Base-by-base conservation (phyloP, 495 filamentous ascomycete species). In the Cercophora samala region DNA sequence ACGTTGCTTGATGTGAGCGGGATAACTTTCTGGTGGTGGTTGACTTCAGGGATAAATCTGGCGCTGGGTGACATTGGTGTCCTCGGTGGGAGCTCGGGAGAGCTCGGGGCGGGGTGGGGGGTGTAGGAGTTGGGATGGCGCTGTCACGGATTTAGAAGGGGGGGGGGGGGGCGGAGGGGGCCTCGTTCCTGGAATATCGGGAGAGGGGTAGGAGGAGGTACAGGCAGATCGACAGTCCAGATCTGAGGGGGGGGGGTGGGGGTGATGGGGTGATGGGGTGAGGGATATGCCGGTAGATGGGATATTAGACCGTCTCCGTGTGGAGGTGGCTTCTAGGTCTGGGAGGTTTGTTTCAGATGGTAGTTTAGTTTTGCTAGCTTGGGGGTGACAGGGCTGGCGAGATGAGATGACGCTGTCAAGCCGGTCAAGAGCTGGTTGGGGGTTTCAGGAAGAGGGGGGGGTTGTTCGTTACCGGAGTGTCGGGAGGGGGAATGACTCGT, bases 1-100 rank as follows among this genome's bases (percentile, higher is more conserved):
- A 42, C 60, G 37, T 19, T 62, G 29, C 15, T 22, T 62, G 59
- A 19, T 26, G 18, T 32, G 54, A 58, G 42, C 19, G 22, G 60
- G 15, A 52, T 32, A 8, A 4, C 29, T 3, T 3, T 32, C 4
- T 32, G 29, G 29, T 32, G 29, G 29, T 32, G 29, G 29, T 32
- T 8, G 3, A 32, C 29, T 32, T 32, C 3, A 8, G 29, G 29
- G 29, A 32, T 32, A 4, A 8, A 8, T 3, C 29, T 32, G 29
- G 8, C 29, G 8, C n/a, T n/a, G n/a, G 29, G 11, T 11, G 37
- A 46, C 37, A 46, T 46, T 9, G 6, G 13, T 13, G 11, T 13
- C 13, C 26, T 29, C 26, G 26, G 26, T 29, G 26, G 8, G 26
- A 29, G 26, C 26, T 29, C 26, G 3, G 26, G 26, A 8, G 26